These are phyloP conservation scores for Colletotrichum tabaci DNA, from an alignment of 2,329 filamentous ascomycete species.

Conservation along the genomic window DNA sequence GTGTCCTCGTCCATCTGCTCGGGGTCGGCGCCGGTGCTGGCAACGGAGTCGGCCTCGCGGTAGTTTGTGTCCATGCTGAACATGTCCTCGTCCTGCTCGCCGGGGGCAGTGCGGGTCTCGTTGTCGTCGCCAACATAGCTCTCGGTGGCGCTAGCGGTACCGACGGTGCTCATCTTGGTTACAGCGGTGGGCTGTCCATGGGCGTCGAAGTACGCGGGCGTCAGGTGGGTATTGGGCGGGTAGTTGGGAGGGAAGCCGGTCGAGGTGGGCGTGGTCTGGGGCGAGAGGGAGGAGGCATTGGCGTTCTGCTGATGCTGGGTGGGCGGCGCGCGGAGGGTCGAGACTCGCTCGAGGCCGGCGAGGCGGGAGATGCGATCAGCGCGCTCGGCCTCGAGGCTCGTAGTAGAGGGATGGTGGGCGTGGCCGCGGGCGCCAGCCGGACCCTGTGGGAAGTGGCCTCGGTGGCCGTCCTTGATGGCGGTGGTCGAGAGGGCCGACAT, in stretches of 20 bases:
- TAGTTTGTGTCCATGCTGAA: slow-evolving; percentile 78
- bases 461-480: slow-evolving; percentile 96
- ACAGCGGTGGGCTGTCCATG: slow-evolving; percentile 76
- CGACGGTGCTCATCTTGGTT: slow-evolving; percentile 90
- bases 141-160: slow-evolving; percentile 89
- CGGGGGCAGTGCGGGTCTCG: slow-evolving; percentile 64
- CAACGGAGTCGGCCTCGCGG: slow-evolving; percentile 71
- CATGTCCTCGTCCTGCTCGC: slow-evolving; percentile 76
- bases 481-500: slow-evolving; percentile 93
- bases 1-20: slow-evolving; percentile 70
- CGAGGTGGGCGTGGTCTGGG: slow-evolving; percentile 67
- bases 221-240: slow-evolving; percentile 56
- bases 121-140: slow-evolving; percentile 73
- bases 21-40: slow-evolving; percentile 63
- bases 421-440: slow-evolving; percentile 68
- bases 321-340: slow-evolving; percentile 75
- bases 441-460: slow-evolving; percentile 79
- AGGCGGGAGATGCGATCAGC: slow-evolving; percentile 96
- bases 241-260: slow-evolving; percentile 59
- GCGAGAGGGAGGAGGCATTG: slow-evolving; percentile 56
- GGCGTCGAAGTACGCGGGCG: slow-evolving; percentile 85
- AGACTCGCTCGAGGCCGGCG: slow-evolving; percentile 90
- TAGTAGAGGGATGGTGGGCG: slow-evolving; percentile 73
- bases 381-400: slow-evolving; percentile 89
- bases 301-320: slow-evolving; percentile 50